These are phyloP conservation scores for Colletotrichum destructivum DNA, from an alignment of 2,329 filamentous ascomycete species.

Conservation along the genomic window DNA sequence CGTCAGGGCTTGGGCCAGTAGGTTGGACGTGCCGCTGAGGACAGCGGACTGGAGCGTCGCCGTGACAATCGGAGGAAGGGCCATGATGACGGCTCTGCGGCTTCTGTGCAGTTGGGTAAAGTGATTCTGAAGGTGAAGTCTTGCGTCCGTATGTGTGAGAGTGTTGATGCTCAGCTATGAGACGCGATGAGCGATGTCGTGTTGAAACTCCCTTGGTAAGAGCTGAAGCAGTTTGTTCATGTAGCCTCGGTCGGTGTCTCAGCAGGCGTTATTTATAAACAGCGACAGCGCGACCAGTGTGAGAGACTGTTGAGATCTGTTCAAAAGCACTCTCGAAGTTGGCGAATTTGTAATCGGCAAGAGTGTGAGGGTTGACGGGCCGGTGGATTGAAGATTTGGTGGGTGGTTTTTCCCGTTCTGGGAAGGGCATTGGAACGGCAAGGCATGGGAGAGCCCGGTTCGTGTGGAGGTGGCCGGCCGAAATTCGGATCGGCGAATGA, in stretches of 20 bases:
- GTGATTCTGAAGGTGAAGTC: background rate
- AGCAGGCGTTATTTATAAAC: background rate
- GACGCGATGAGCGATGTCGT: background rate
- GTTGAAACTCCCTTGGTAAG: background rate
- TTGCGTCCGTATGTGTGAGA: background rate
- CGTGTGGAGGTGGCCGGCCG: slow-evolving; percentile 35
- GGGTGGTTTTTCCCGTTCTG: slow-evolving; percentile 26
- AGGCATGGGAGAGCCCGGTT: slow-evolving; percentile 12
- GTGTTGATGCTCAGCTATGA: too few relatives aligned
- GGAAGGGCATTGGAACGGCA: background rate
- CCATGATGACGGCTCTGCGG: slow-evolving; percentile 47
- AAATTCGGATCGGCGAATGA: slow-evolving; percentile 35
- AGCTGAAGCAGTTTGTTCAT: background rate
- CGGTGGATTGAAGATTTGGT: slow-evolving; percentile 13
- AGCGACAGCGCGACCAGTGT: background rate
- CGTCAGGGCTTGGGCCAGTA: slow-evolving; percentile 80
- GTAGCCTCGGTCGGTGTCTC: background rate
- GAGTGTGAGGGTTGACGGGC: background rate
- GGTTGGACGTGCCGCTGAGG: slow-evolving; percentile 77
- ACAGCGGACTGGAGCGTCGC: slow-evolving; percentile 77
- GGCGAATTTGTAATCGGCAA: background rate
- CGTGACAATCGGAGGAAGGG: slow-evolving; percentile 67
- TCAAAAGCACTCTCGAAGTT: background rate
- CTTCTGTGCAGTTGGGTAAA: background rate
- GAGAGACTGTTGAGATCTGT: background rate